A percentile compares a stretch with the other conserved stretches of the same genome.
Evolutionary conservation across 2,329 filamentous ascomycete species (phyloP).

Genomic region (Talaromyces rugulosus): DNA sequence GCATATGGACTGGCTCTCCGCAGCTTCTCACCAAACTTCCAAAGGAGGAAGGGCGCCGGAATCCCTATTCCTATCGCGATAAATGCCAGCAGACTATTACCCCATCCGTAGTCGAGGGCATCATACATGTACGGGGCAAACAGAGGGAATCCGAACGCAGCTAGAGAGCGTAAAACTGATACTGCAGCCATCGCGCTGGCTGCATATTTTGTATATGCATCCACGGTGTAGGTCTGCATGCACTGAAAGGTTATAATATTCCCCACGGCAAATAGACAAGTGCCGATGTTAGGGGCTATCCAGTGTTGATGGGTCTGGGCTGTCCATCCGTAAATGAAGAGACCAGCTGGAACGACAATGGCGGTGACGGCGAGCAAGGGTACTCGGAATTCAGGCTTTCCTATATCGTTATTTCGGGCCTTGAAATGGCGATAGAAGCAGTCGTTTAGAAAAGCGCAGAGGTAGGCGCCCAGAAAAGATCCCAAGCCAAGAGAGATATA

Average conservation of each 20-base stretch:
- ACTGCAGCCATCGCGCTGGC: slow-evolving; percentile 35
- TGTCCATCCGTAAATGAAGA: slow-evolving; percentile 58
- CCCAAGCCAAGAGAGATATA: slow-evolving; percentile 4
- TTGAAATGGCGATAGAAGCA: slow-evolving; percentile 1
- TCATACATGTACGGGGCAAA: slow-evolving; percentile 39
- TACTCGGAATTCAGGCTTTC: slow-evolving; percentile 58
- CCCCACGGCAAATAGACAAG: slow-evolving; percentile 47
- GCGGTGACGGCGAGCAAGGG: slow-evolving; percentile 54
- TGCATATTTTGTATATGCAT: slow-evolving; percentile 36
- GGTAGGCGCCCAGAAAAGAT: not conserved
- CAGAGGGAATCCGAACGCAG: slow-evolving; percentile 38
- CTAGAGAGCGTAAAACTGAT: slow-evolving; percentile 30
- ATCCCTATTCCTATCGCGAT: slow-evolving; percentile 36
- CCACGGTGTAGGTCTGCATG: slow-evolving; percentile 42
- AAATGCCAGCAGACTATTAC: slow-evolving; percentile 38
- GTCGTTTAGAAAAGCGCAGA: not conserved
- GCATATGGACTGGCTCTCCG: slow-evolving; percentile 47
- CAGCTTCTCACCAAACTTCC: slow-evolving; percentile 46
- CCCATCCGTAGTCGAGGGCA: slow-evolving; percentile 34
- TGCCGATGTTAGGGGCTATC: slow-evolving; percentile 53
- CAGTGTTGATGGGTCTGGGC: slow-evolving; percentile 48
- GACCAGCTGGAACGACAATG: slow-evolving; percentile 47
- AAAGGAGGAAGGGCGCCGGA: slow-evolving; percentile 49
- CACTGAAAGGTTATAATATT: slow-evolving; percentile 42
- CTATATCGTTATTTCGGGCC: slow-evolving; percentile 34